These are phyloP conservation scores for Clarireedia sp. DNA, from an alignment of 2,329 filamentous ascomycete species.

Conservation along the genomic window DNA sequence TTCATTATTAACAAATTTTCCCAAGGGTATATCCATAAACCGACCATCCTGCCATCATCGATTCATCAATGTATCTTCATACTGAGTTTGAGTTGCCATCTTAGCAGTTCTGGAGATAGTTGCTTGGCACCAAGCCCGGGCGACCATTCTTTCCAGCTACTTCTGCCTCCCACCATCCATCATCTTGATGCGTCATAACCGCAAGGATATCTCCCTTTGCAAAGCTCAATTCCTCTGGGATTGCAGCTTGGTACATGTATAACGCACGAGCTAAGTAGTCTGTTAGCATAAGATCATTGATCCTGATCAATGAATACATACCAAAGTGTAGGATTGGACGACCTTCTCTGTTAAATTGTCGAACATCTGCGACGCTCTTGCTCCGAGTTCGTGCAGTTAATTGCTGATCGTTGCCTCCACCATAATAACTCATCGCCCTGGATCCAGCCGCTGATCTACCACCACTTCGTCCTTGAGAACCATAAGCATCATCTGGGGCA, in stretches of 20 bases:
- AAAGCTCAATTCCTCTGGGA: conserved; percentile 90
- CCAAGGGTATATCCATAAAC: neutral
- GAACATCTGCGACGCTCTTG: conserved; percentile 76
- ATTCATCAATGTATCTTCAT: neutral
- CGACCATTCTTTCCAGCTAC: conserved; percentile 60
- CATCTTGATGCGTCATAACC: conserved; percentile 84
- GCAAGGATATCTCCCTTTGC: conserved; percentile 86
- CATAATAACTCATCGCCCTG: conserved; percentile 46
- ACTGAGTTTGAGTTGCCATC: neutral
- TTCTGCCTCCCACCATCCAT: conserved; percentile 99
- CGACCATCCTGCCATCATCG: neutral
- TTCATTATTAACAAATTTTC: neutral
- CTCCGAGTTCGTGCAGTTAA: conserved; percentile 50
- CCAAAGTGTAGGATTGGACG: conserved; percentile 86
- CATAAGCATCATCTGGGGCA: conserved; percentile 47
- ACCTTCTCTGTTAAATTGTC: conserved; percentile 79
- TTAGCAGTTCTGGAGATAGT: conserved; percentile 44
- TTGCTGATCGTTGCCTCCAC: conserved; percentile 31
- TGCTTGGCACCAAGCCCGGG: conserved; percentile 59
- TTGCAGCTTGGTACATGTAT: conserved; percentile 90
- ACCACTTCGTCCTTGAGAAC: conserved; percentile 43
- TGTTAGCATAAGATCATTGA: conserved; percentile 17
- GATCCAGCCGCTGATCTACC: conserved; percentile 41
- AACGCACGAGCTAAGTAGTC: conserved; percentile 67
- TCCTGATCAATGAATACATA: conserved; percentile 45